phyloP scores from a whole-genome alignment of 768 basidiomycete species.

The Mycena polygramma region DNA sequence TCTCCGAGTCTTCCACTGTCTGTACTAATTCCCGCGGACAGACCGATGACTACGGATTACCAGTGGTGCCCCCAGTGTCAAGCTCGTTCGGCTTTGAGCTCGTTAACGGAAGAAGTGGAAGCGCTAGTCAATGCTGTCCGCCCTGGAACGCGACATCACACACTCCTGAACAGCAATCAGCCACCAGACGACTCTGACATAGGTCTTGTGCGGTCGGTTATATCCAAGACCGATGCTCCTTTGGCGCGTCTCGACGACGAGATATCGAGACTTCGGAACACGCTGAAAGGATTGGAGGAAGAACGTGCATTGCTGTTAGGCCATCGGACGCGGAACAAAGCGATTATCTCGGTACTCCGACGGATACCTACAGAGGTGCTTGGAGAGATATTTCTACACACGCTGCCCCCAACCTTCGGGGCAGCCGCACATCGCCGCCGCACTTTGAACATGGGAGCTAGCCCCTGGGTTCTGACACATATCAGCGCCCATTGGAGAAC shows the following conservation, averaged over 20 bases:
- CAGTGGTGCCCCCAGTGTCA: too few relatives aligned
- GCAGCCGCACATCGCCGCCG: background rate
- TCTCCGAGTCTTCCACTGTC: too few relatives aligned
- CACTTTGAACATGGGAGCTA: background rate
- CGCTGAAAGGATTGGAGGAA: background rate
- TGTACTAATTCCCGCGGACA: too few relatives aligned
- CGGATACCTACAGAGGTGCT: slow-evolving; percentile 10
- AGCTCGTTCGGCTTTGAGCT: too few relatives aligned
- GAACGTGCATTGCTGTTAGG: background rate
- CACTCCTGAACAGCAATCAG: slow-evolving; percentile 8
- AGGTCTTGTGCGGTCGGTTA: background rate
- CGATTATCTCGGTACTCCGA: slow-evolving; percentile 2
- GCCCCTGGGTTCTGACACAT: slow-evolving; percentile 14
- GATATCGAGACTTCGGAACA: slow-evolving; percentile 3
- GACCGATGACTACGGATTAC: too few relatives aligned
- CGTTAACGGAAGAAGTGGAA: too few relatives aligned
- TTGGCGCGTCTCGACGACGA: slow-evolving; percentile 2
- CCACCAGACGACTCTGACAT: background rate
- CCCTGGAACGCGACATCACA: background rate
- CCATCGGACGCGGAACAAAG: background rate
- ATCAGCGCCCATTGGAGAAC: slow-evolving; percentile 12
- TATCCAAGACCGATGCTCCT: background rate
- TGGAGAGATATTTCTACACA: slow-evolving; percentile 11
- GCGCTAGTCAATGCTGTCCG: background rate
- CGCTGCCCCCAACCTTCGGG: background rate